These are phyloP conservation scores for Aspergillus olivimuriae DNA, from an alignment of 495 filamentous ascomycete genomes.

Conservation along the genomic window DNA sequence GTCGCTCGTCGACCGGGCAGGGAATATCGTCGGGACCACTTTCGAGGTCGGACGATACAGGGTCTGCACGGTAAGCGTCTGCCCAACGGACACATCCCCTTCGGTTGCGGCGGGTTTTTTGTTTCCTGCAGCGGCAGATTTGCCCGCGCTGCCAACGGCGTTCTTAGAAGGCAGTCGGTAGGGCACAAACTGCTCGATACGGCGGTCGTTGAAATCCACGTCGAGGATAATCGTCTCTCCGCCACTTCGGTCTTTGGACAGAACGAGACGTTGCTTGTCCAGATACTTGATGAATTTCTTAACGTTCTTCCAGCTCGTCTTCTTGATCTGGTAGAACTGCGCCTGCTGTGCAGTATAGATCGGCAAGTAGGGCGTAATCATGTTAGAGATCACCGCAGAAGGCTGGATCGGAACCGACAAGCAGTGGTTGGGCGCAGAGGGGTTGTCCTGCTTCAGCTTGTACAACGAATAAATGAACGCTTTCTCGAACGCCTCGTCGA, in stretches of 20 bases:
- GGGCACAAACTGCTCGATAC: constrained; percentile 51
- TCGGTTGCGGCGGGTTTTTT: constrained; percentile 35
- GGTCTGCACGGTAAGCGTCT: constrained; percentile 47
- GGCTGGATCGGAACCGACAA: constrained; percentile 58
- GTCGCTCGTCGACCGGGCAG: constrained; percentile 32
- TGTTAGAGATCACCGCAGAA: constrained; percentile 57
- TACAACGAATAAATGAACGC: constrained; percentile 62
- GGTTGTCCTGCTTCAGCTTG: constrained; percentile 47
- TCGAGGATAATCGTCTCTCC: constrained; percentile 61
- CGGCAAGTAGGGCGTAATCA: constrained; percentile 64
- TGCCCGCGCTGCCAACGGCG: constrained; percentile 27
- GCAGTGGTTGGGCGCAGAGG: constrained; percentile 40
- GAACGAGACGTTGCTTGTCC: constrained; percentile 57
- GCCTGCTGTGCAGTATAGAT: constrained; percentile 48
- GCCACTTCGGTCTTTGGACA: constrained; percentile 60
- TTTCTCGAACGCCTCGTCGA: constrained; percentile 62
- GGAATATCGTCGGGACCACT: constrained; percentile 49
- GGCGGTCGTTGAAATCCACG: constrained; percentile 56
- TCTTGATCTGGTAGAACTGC: constrained; percentile 62
- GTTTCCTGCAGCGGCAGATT: constrained; percentile 25
- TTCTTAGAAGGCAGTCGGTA: constrained; percentile 52
- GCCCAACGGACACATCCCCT: constrained; percentile 48
- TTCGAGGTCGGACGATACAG: constrained; percentile 53
- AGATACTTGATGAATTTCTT: constrained; percentile 69
- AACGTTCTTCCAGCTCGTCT: constrained; percentile 68